phyloP scores from a whole-genome alignment of 257 asterid genomes.

The Solanum sitiens region DNA sequence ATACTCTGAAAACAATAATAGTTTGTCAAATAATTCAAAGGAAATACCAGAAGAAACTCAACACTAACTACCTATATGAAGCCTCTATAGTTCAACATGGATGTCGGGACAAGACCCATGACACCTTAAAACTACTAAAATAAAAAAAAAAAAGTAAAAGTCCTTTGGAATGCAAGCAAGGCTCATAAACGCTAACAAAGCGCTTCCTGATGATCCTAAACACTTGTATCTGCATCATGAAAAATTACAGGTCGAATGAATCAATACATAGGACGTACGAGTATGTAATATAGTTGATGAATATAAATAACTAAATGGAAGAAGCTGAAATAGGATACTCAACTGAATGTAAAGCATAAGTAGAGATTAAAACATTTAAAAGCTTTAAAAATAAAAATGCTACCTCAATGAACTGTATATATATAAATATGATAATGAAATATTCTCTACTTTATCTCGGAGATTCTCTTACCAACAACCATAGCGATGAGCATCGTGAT shows the following conservation, averaged over 20 bases:
- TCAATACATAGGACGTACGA: too few species aligned
- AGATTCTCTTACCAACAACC: neutral
- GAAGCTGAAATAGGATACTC: too few species aligned
- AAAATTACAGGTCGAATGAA: neutral
- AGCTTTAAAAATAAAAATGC: neutral
- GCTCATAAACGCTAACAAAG: neutral
- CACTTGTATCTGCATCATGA: too few species aligned
- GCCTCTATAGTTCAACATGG: neutral
- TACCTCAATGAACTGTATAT: neutral
- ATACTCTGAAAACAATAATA: too few species aligned
- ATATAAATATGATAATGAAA: neutral
- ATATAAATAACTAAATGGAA: too few species aligned
- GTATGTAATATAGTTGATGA: too few species aligned
- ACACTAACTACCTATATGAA: neutral
- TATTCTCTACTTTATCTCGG: neutral
- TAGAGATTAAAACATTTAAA: neutral
- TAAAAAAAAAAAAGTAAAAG: neutral
- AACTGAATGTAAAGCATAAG: neutral
- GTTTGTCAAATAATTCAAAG: neutral
- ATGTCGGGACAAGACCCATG: neutral
- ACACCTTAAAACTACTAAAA: neutral
- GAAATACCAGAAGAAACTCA: neutral
- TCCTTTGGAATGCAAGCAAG: neutral
- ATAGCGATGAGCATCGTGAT: too few species aligned
- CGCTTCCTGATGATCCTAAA: neutral